These are phyloP conservation scores for Trametes pubescens DNA, from an alignment of 1,284 basidiomycete genomes.

Conservation along the genomic window DNA sequence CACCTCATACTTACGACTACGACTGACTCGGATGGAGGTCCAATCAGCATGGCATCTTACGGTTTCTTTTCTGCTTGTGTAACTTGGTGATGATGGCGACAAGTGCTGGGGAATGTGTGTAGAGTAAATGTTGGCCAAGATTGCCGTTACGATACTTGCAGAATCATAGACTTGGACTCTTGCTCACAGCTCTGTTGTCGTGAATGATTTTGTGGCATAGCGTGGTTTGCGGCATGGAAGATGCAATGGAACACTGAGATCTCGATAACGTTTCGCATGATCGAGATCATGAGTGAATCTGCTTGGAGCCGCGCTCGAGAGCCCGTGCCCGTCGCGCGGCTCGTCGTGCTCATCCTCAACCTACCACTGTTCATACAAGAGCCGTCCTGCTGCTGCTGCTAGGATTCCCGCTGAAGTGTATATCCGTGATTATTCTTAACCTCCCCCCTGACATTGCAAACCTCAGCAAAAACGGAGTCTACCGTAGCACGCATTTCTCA, in stretches of 20 bases:
- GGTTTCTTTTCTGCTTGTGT: conserved; percentile 31
- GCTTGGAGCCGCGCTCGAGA: neutral
- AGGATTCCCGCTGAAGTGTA: neutral
- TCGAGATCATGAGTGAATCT: conserved; percentile 4
- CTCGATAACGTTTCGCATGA: neutral
- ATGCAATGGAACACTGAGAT: too few species aligned
- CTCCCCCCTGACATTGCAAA: neutral
- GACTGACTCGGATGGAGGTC: conserved; percentile 37
- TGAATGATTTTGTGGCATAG: neutral
- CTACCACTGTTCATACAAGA: neutral
- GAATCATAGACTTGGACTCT: conserved; percentile 17
- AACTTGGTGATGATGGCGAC: conserved; percentile 30
- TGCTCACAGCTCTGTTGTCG: neutral
- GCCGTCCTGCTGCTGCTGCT: neutral
- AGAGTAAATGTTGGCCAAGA: conserved; percentile 34
- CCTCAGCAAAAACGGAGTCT: neutral
- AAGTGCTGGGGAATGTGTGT: conserved; percentile 33
- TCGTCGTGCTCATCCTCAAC: neutral
- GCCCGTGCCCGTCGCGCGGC: neutral
- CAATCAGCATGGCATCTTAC: conserved; percentile 38
- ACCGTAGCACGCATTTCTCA: neutral
- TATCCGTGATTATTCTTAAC: neutral
- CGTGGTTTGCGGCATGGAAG: too few species aligned
- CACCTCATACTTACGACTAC: conserved; percentile 29
- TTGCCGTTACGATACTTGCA: conserved; percentile 24